These are phyloP conservation scores for Xylaria sp. DNA, from an alignment of 2,329 filamentous ascomycete genomes.

Conservation along the genomic window DNA sequence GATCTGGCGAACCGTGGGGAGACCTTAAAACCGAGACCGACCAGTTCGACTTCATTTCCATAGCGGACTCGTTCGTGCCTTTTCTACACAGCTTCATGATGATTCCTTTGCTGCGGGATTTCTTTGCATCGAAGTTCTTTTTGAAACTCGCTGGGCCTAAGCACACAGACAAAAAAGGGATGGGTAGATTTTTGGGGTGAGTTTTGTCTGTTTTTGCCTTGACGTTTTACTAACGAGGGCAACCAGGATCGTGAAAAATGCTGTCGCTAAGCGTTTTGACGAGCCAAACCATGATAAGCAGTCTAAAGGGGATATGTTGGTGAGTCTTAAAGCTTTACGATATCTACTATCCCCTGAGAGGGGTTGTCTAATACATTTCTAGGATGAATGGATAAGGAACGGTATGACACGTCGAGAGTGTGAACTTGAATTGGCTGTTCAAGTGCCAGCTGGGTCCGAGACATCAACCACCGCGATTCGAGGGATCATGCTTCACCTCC, in stretches of 20 bases:
- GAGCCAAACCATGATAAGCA: not conserved
- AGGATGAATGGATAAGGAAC: slow-evolving; percentile 38
- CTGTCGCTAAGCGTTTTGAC: slow-evolving; percentile 31
- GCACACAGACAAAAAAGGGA: slow-evolving; percentile 33
- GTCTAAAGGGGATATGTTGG: slow-evolving; percentile 31
- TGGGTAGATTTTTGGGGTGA: slow-evolving; percentile 35
- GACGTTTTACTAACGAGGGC: not conserved
- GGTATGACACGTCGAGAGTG: slow-evolving; percentile 34
- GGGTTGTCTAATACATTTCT: not conserved
- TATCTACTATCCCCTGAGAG: not conserved
- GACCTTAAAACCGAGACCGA: slow-evolving; percentile 35
- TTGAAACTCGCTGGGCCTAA: slow-evolving; percentile 33
- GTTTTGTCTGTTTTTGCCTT: not conserved
- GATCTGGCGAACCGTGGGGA: slow-evolving; percentile 36
- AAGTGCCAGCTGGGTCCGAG: slow-evolving; percentile 35
- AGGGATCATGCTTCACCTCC: slow-evolving; percentile 30
- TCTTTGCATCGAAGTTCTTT: slow-evolving; percentile 34
- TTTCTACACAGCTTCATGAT: slow-evolving; percentile 34
- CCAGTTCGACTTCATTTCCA: slow-evolving; percentile 35
- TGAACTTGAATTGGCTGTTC: slow-evolving; percentile 35
- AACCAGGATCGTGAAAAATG: slow-evolving; percentile 28
- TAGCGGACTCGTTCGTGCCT: slow-evolving; percentile 29
- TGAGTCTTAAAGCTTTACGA: slow-evolving; percentile 12
- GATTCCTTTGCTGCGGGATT: slow-evolving; percentile 31
- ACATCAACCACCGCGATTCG: slow-evolving; percentile 34